These are phyloP conservation scores for Lachnellula suecica DNA, from an alignment of 2,329 filamentous ascomycete species.

Conservation along the genomic window DNA sequence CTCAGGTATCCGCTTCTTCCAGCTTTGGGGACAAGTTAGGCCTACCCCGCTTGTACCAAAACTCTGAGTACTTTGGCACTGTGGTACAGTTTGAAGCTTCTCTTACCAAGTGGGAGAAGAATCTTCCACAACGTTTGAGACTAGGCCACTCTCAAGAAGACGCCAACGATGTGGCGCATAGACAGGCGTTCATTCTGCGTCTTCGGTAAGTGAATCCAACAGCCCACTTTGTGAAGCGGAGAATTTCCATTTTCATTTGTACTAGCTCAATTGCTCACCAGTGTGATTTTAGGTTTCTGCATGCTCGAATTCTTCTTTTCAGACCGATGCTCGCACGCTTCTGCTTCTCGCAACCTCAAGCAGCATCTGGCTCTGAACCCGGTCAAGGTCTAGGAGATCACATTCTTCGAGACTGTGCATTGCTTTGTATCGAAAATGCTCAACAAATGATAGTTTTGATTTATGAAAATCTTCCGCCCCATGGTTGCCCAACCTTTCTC, in stretches of 20 bases:
- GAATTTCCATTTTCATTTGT: too few relatives aligned
- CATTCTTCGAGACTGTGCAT: conserved; percentile 34
- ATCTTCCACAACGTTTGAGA: background rate
- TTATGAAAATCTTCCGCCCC: conserved; percentile 30
- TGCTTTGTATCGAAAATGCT: conserved; percentile 36
- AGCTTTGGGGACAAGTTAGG: background rate
- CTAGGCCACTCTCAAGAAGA: background rate
- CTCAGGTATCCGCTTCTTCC: background rate
- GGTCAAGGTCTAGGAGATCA: conserved; percentile 14
- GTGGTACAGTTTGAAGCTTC: background rate
- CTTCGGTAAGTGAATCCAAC: conserved; percentile 30
- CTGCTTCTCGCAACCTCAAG: conserved; percentile 25
- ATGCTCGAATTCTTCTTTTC: conserved; percentile 36
- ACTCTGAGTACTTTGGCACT: background rate
- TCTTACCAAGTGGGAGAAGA: background rate
- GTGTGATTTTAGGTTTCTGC: conserved; percentile 35
- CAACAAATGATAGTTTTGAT: conserved; percentile 34
- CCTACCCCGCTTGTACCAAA: background rate
- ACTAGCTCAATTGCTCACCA: too few relatives aligned
- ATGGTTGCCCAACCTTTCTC: conserved; percentile 35
- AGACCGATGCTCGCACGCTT: conserved; percentile 35
- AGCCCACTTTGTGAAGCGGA: background rate
- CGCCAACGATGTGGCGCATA: conserved; percentile 26
- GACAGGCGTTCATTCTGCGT: conserved; percentile 35
- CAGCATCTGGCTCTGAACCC: conserved; percentile 21